Evolutionary conservation across 768 basidiomycete species (phyloP).

Genomic region (Chalciporus pseudorubinellus): DNA sequence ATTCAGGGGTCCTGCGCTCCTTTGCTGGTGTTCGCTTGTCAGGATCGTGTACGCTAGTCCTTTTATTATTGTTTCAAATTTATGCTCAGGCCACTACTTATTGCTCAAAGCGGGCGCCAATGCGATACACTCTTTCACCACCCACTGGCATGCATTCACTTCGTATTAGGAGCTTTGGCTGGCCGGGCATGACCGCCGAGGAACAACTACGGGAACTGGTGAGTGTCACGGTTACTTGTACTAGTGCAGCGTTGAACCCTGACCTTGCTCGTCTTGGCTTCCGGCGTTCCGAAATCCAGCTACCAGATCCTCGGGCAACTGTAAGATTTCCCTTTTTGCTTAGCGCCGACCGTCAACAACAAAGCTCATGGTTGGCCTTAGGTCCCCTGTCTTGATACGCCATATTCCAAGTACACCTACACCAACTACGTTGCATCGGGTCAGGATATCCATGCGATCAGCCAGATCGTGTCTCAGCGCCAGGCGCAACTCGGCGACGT

Average conservation of each 20-base stretch:
- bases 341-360: background rate
- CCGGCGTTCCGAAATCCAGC: slow-evolving; percentile 3
- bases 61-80: background rate
- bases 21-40: background rate
- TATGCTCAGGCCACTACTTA: background rate
- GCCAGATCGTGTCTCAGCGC: slow-evolving; percentile 14
- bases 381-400: slow-evolving; percentile 17
- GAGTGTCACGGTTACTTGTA: background rate
- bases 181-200: slow-evolving; percentile 13
- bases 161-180: background rate
- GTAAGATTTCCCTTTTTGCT: slow-evolving; percentile 9
- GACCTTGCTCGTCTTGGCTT: background rate
- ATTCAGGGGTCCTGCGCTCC: no score
- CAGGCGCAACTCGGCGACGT: slow-evolving; percentile 14
- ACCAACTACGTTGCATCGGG: slow-evolving; percentile 15
- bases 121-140: background rate
- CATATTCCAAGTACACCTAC: slow-evolving; percentile 13
- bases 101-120: background rate
- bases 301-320: slow-evolving; percentile 12
- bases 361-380: background rate
- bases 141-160: slow-evolving; percentile 11
- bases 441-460: slow-evolving; percentile 10
- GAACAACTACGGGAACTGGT: slow-evolving; percentile 13
- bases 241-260: background rate
- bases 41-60: background rate